Evolutionary conservation across 2,329 filamentous ascomycete genomes (phyloP).

Genomic region (Tothia fuscella): DNA sequence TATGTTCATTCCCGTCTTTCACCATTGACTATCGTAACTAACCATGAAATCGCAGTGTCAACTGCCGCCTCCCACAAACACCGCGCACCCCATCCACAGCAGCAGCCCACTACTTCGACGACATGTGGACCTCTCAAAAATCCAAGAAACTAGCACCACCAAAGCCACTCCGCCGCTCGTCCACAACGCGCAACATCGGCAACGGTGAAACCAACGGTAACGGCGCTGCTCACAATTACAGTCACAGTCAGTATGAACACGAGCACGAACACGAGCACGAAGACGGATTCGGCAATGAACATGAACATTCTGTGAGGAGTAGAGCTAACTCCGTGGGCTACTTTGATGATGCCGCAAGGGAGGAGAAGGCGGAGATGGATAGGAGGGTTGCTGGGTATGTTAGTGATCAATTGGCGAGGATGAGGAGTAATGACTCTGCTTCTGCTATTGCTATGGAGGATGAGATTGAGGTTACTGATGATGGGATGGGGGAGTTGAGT

Average conservation of each 20-base stretch:
- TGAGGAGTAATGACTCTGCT: constrained; percentile 37
- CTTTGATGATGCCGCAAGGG: constrained; percentile 39
- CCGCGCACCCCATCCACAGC: constrained; percentile 74
- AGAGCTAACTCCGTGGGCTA: constrained; percentile 38
- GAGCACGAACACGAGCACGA: constrained; percentile 21
- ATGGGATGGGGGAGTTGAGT: constrained; percentile 4
- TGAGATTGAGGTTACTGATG: constrained; percentile 8
- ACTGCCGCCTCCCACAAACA: constrained; percentile 83
- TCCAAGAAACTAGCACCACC: constrained; percentile 27
- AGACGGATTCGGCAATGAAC: constrained; percentile 14
- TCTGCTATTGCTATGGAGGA: constrained; percentile 5
- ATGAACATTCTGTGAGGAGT: constrained; percentile 14
- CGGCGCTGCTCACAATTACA: constrained; percentile 29
- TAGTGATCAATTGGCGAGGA: constrained; percentile 62
- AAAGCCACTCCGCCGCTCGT: constrained; percentile 59
- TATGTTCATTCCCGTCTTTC: constrained; percentile 35
- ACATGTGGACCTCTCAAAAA: constrained; percentile 60
- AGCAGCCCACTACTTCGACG: constrained; percentile 91
- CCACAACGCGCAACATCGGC: constrained; percentile 72
- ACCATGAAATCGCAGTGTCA: constrained; percentile 47
- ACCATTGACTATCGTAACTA: constrained; percentile 22
- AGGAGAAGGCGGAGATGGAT: constrained; percentile 25
- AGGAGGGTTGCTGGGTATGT: constrained; percentile 72
- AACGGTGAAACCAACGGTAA: constrained; percentile 28
- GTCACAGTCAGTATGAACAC: constrained; percentile 24